Conservation (phyloP, 1,284 basidiomycete species). For the Sporisorium scitamineum region DNA sequence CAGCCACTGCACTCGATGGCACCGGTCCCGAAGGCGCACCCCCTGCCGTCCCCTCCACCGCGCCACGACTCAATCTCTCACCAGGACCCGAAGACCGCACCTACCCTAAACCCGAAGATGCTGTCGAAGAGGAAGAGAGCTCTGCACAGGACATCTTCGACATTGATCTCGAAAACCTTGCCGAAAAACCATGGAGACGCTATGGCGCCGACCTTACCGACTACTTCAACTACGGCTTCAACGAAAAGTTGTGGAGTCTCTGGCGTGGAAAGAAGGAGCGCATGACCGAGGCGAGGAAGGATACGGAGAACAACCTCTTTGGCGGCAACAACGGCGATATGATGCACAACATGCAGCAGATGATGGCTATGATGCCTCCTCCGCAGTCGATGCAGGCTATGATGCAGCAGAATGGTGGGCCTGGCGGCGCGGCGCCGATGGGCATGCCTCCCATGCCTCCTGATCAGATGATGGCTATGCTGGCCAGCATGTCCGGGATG, state of each 20-base stretch:
- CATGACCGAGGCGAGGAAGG: slow-evolving; percentile 81
- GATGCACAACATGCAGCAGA: slow-evolving; percentile 43
- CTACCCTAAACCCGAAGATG: slow-evolving; percentile 62
- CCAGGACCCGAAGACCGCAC: slow-evolving; percentile 51
- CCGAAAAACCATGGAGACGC: slow-evolving; percentile 87
- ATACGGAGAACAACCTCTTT: slow-evolving; percentile 53
- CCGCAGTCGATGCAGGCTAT: slow-evolving; percentile 59
- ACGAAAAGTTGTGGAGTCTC: slow-evolving; percentile 92
- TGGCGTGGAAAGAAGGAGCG: slow-evolving; percentile 88
- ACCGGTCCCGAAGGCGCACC: slow-evolving; percentile 56
- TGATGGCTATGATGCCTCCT: slow-evolving; percentile 53
- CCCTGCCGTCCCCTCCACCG: slow-evolving; percentile 59
- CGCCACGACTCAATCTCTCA: slow-evolving; percentile 54
- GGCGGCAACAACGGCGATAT: slow-evolving; percentile 24
- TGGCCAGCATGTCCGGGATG: slow-evolving; percentile 53
- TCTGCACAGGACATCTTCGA: slow-evolving; percentile 77
- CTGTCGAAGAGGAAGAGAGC: slow-evolving; percentile 67
- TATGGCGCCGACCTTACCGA: slow-evolving; percentile 94
- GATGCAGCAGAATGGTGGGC: slow-evolving; percentile 46
- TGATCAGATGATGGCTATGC: slow-evolving; percentile 64
- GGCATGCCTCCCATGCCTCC: slow-evolving; percentile 56
- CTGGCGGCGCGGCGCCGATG: slow-evolving; percentile 42
- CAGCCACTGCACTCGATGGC: slow-evolving; percentile 2
- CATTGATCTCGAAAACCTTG: slow-evolving; percentile 82
- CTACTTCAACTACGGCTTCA: slow-evolving; percentile 99